phyloP scores from a whole-genome alignment of 495 filamentous ascomycete species.

The Hypoxylon perforatum region DNA sequence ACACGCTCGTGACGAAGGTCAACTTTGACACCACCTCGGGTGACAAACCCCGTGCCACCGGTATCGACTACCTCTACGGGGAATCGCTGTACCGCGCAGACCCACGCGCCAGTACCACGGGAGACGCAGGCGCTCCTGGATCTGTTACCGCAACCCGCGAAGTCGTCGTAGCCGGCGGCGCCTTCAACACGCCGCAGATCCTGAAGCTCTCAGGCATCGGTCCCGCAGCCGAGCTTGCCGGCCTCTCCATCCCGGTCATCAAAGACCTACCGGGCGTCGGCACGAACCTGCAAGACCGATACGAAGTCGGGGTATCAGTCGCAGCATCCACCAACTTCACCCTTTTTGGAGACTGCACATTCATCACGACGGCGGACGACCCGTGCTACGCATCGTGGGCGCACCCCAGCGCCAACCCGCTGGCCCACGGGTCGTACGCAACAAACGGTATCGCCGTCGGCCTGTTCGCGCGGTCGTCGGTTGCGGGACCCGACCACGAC shows the following conservation, averaged over 20 bases:
- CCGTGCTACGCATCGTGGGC: slow-evolving; percentile 64
- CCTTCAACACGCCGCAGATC: slow-evolving; percentile 70
- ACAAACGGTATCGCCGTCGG: slow-evolving; percentile 59
- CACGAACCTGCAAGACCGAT: slow-evolving; percentile 74
- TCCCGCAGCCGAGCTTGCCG: slow-evolving; percentile 57
- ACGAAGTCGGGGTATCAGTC: slow-evolving; percentile 64
- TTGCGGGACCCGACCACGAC: slow-evolving; percentile 56
- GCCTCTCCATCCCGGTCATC: slow-evolving; percentile 62
- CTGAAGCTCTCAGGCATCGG: slow-evolving; percentile 74
- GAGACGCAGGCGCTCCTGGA: slow-evolving; percentile 54
- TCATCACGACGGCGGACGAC: slow-evolving; percentile 53
- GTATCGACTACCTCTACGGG: slow-evolving; percentile 72
- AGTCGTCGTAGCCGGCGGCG: slow-evolving; percentile 71
- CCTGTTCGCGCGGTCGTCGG: slow-evolving; percentile 58
- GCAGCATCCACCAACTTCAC: slow-evolving; percentile 56
- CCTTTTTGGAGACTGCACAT: slow-evolving; percentile 60
- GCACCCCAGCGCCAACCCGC: slow-evolving; percentile 31
- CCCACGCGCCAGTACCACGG: slow-evolving; percentile 47
- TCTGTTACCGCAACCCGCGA: slow-evolving; percentile 64
- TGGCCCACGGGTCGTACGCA: slow-evolving; percentile 60
- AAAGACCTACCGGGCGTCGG: slow-evolving; percentile 70
- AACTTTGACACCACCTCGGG: slow-evolving; percentile 58
- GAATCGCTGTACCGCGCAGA: slow-evolving; percentile 69
- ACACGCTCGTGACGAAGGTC: slow-evolving; percentile 71
- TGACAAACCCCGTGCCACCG: slow-evolving; percentile 63